Conservation (phyloP, 495 filamentous ascomycete species). For the Bryoglossum gracile region DNA sequence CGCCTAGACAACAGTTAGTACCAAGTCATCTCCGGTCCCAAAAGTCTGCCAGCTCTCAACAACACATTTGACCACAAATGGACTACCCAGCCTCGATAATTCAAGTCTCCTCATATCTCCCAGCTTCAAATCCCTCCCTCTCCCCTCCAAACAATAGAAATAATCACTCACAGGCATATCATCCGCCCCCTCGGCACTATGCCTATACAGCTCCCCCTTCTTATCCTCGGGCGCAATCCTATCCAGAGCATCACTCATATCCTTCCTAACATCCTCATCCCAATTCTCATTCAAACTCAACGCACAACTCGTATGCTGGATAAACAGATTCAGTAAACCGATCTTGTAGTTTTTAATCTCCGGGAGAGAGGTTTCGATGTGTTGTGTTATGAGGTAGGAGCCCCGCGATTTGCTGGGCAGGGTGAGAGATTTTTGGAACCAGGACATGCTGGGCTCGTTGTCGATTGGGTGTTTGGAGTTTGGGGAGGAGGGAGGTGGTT, state of each 20-base stretch:
- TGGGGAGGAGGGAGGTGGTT: constrained; percentile 4
- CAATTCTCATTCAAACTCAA: constrained; percentile 91
- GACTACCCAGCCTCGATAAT: constrained; percentile 2
- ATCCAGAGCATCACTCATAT: constrained; percentile 84
- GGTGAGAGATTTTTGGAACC: constrained; percentile 72
- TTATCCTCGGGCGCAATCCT: constrained; percentile 71
- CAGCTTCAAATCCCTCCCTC: not conserved
- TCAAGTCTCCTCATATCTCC: constrained; percentile 12
- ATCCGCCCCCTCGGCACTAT: constrained; percentile 81
- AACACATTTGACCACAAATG: too few species aligned
- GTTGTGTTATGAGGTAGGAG: constrained; percentile 81
- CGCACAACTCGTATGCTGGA: constrained; percentile 86
- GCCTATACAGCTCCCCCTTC: constrained; percentile 63
- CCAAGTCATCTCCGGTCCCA: too few species aligned
- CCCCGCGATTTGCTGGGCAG: constrained; percentile 70
- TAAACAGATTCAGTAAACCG: constrained; percentile 80
- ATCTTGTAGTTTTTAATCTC: constrained; percentile 74
- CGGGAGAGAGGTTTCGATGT: constrained; percentile 59
- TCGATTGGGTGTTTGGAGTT: too few species aligned
- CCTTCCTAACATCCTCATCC: constrained; percentile 57
- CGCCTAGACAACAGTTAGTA: too few species aligned
- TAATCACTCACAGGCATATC: constrained; percentile 67
- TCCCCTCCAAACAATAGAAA: not conserved
- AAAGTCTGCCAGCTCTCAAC: too few species aligned
- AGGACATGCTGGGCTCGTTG: constrained; percentile 46